phyloP scores from a whole-genome alignment of 257 asterid species.

The Fraxinus pennsylvanica region DNA sequence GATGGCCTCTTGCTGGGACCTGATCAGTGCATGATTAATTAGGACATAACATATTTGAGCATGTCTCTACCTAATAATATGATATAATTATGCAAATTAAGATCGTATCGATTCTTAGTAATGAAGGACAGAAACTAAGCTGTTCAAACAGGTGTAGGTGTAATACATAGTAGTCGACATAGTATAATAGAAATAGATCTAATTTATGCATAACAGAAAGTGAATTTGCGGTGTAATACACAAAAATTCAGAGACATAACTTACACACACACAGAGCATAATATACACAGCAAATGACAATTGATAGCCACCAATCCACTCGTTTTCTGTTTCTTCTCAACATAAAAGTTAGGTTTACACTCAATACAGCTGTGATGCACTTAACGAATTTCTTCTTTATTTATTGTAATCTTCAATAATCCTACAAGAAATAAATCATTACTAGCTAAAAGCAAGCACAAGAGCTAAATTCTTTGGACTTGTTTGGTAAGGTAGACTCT shows the following conservation, averaged over 20 bases:
- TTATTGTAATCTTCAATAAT: neutral
- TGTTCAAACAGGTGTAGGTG: no score
- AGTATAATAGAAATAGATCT: no score
- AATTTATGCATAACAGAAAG: neutral
- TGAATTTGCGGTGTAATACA: neutral
- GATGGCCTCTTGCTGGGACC: constrained; percentile 52
- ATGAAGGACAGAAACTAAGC: no score
- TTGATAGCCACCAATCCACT: constrained; percentile 12
- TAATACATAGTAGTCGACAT: neutral
- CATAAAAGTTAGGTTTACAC: constrained; percentile 12
- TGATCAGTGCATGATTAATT: constrained; percentile 25
- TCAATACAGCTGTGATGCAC: constrained; percentile 27
- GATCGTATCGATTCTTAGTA: neutral
- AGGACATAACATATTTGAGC: neutral
- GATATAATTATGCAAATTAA: neutral
- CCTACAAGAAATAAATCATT: neutral
- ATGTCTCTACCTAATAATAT: neutral
- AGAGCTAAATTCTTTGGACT: neutral
- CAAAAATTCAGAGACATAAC: no score
- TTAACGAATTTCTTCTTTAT: constrained; percentile 1
- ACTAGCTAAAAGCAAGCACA: neutral
- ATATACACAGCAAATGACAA: neutral
- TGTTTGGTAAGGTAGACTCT: neutral
- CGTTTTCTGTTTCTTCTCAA: constrained; percentile 17
- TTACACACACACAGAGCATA: neutral